Percentiles rank a stretch among this genome's conserved stretches.
Conservation (phyloP, 306 rosid genomes). For the Luffa aegyptiaca region DNA sequence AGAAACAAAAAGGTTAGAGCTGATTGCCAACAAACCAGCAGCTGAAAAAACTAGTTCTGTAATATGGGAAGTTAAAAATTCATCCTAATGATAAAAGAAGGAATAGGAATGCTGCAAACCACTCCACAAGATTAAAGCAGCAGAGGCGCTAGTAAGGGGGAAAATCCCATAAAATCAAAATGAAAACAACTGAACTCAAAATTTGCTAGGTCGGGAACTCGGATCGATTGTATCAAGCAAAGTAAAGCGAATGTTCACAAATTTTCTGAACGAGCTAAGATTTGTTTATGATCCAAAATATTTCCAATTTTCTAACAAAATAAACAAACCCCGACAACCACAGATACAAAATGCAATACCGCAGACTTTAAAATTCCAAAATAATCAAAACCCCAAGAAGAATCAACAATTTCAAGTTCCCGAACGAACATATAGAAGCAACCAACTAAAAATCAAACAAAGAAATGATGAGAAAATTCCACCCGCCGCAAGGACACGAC, state of each 20-base stretch:
- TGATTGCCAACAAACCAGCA: neutral
- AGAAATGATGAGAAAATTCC: neutral
- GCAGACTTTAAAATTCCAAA: neutral
- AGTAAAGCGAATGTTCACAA: neutral
- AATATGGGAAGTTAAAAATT: neutral
- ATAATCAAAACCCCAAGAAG: neutral
- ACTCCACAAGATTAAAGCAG: neutral
- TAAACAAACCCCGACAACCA: neutral
- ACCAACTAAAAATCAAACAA: neutral
- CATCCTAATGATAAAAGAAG: neutral
- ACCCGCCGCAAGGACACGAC: too few species aligned
- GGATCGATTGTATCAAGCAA: neutral
- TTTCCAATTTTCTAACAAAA: neutral
- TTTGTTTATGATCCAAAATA: neutral
- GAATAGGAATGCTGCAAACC: neutral
- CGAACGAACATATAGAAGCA: neutral
- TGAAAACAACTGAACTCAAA: neutral
- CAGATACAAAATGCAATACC: neutral
- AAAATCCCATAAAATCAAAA: neutral
- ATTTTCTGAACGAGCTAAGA: neutral
- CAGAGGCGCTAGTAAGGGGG: neutral
- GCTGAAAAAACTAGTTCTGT: neutral
- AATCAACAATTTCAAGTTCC: neutral
- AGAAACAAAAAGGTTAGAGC: neutral
- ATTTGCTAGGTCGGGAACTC: neutral